Base-by-base conservation (phyloP, 345 rosid genomes). In the Lepidium sativum region DNA sequence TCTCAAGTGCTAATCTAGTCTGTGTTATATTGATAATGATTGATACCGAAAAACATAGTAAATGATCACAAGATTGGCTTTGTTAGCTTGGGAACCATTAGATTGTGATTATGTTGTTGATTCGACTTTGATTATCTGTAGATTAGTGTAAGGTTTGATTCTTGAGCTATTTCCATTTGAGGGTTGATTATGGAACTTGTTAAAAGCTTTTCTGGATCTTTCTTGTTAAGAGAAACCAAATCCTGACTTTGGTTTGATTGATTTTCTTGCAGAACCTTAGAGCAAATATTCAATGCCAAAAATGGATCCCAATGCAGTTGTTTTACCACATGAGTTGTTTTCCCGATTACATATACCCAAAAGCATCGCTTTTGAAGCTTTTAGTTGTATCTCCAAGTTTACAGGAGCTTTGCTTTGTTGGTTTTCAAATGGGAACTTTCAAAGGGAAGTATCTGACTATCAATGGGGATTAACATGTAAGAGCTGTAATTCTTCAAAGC, bases 321-420 rank as follows among this genome's bases (percentile, higher is more conserved):
- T n/a, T n/a, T n/a, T n/a, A n/a, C n/a, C n/a, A n/a, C n/a, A n/a
- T n/a, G 81, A 76, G 60, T 41, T 83, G 65, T 56, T 82, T 54
- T 75, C 86, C 1, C 81, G 71, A 39, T 52, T 78, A 39, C 54
- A 78, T 70, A 69, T 69, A 18, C 82, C 86, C 0, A 85, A 86
- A 56, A 73, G 79, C 55, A 42, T 76, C 3, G 81, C 80, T 6
- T 60, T 83, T 16, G 96, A 82, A 77, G 84, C 90, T 49, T 77
- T 85, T 67, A 78, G 61, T 45, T 68, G 88, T 66, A 49, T 89
- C 51, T 81, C 94, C 3, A 89, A 85, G 70, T 74, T 84, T 70
- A 78, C 92, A 0, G 83, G 82, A 68, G 75, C 86, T 58, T 56
- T 84, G 51, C 65, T 84, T 61, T 76, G 77, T 67, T 84, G 72